Conservation (phyloP, 2,329 filamentous ascomycete species). For the Pleoardoris graminearum region DNA sequence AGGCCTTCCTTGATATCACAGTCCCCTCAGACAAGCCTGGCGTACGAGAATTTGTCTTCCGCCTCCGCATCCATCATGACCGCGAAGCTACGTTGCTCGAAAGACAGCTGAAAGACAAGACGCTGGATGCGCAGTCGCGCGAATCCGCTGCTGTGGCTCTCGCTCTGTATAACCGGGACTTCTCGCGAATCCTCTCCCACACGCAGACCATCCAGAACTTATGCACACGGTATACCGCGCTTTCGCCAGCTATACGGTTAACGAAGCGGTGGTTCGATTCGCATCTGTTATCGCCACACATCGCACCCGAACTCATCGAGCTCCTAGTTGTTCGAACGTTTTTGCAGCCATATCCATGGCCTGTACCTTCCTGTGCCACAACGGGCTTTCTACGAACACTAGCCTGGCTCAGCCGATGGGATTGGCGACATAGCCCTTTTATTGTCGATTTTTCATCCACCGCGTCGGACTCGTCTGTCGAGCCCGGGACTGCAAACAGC, state of each 20-base stretch:
- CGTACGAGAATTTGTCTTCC: constrained; percentile 63
- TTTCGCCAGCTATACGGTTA: constrained; percentile 82
- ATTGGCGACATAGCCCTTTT: constrained; percentile 84
- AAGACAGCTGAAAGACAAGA: constrained; percentile 75
- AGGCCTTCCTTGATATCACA: constrained; percentile 79
- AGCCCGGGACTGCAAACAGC: constrained; percentile 21
- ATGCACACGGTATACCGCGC: constrained; percentile 75
- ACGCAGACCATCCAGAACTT: constrained; percentile 80
- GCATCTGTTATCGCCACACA: constrained; percentile 77
- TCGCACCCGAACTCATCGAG: constrained; percentile 81
- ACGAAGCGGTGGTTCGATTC: constrained; percentile 86
- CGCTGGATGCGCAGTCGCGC: constrained; percentile 64
- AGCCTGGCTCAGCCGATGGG: constrained; percentile 80
- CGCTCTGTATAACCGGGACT: constrained; percentile 70
- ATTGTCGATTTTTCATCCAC: constrained; percentile 70
- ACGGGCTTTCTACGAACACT: constrained; percentile 83
- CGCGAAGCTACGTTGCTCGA: constrained; percentile 81
- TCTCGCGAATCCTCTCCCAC: constrained; percentile 73
- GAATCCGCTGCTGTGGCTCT: constrained; percentile 72
- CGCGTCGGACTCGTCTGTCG: constrained; percentile 23
- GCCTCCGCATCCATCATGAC: constrained; percentile 86
- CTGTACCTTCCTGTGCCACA: constrained; percentile 72
- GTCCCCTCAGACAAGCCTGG: constrained; percentile 62
- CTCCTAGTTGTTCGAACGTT: constrained; percentile 79
- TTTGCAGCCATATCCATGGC: constrained; percentile 79